Percentiles rank a stretch among this genome's conserved stretches.
phyloP scores from a whole-genome alignment of 2,329 filamentous ascomycete genomes.

The Elsinoe arachidis region DNA sequence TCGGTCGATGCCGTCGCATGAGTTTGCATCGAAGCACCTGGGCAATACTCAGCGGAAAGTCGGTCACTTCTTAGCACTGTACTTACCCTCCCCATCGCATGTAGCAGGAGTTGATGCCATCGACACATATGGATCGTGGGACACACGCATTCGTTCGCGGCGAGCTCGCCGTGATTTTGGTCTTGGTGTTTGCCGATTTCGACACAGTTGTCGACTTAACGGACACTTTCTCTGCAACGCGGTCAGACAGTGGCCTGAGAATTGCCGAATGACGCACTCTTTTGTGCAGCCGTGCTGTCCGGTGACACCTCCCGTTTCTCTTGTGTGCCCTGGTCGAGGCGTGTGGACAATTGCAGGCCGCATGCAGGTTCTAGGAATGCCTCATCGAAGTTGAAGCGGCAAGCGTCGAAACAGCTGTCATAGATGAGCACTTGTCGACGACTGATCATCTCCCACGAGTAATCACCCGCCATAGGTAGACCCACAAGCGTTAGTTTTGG shows the following conservation, averaged over 20 bases:
- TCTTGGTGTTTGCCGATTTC: neutral
- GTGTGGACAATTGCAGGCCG: neutral
- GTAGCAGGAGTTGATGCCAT: slow-evolving; percentile 2
- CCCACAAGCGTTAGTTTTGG: neutral
- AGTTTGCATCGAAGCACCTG: too few relatives aligned
- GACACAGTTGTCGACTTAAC: neutral
- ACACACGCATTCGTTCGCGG: neutral
- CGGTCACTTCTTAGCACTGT: too few relatives aligned
- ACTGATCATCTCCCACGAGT: neutral
- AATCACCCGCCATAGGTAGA: neutral
- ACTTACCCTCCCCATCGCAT: neutral
- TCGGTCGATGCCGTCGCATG: too few relatives aligned
- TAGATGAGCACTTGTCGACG: neutral
- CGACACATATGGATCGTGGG: neutral
- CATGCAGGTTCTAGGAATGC: neutral
- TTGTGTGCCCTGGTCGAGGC: neutral
- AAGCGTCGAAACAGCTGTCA: neutral
- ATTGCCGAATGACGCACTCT: neutral
- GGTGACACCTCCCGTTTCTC: neutral
- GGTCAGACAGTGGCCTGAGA: too few relatives aligned
- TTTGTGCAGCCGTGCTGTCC: neutral
- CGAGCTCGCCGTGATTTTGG: neutral
- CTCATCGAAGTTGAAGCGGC: neutral
- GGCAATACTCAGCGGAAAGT: slow-evolving; percentile 19
- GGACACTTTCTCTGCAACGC: too few relatives aligned